These are phyloP conservation scores for Penicillium atrosanguineum DNA, from an alignment of 495 filamentous ascomycete species.

Conservation along the genomic window DNA sequence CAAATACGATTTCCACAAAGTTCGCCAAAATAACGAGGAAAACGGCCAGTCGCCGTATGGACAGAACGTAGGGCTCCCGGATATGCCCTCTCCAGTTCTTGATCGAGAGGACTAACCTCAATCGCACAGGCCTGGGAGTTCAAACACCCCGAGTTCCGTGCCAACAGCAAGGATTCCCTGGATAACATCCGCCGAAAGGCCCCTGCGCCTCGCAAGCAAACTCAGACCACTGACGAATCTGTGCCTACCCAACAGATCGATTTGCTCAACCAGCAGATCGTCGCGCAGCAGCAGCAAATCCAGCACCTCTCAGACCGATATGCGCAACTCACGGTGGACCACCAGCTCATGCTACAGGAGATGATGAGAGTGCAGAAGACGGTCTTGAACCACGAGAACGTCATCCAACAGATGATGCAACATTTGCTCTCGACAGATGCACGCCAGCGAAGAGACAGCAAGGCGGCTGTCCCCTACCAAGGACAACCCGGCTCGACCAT, in stretches of 20 bases:
- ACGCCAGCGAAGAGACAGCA: conserved; percentile 61
- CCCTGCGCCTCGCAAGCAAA: conserved; percentile 80
- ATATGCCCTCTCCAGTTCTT: background rate
- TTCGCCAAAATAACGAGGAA: conserved; percentile 94
- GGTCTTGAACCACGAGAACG: conserved; percentile 76
- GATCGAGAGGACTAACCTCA: background rate
- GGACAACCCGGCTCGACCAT: conserved; percentile 34
- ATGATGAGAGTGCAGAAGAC: conserved; percentile 85
- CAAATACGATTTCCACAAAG: conserved; percentile 99
- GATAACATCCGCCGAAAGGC: conserved; percentile 97
- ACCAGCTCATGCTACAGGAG: conserved; percentile 84
- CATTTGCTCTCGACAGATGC: conserved; percentile 66
- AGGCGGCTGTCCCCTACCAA: conserved; percentile 48
- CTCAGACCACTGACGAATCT: conserved; percentile 63
- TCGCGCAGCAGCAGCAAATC: conserved; percentile 89
- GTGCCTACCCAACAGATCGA: conserved; percentile 87
- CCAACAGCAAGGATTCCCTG: conserved; percentile 91
- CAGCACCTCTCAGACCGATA: conserved; percentile 82
- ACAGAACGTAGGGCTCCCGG: conserved; percentile 63
- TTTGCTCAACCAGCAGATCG: conserved; percentile 79
- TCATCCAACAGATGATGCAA: conserved; percentile 72
- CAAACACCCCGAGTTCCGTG: conserved; percentile 94
- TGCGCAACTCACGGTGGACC: conserved; percentile 78
- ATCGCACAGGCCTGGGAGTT: conserved; percentile 88
- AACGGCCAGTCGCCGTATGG: conserved; percentile 88